Conservation (phyloP, 1,284 basidiomycete species). For the Inonotus hispidus region DNA sequence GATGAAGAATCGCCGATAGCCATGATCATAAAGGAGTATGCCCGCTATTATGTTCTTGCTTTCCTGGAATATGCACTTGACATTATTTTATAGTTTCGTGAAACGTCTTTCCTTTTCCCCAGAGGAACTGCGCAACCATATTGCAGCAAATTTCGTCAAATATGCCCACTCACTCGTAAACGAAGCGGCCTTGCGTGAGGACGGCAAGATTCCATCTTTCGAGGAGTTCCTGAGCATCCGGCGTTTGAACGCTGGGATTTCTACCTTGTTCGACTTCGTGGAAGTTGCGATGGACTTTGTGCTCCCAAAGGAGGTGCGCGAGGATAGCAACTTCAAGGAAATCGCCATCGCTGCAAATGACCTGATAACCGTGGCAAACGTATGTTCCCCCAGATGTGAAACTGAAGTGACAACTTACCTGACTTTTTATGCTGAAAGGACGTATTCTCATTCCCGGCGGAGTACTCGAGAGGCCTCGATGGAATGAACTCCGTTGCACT, state of each 20-base stretch:
- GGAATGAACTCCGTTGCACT: conserved; percentile 60
- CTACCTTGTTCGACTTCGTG: conserved; percentile 35
- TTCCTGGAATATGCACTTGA: not conserved
- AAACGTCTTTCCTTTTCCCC: not conserved
- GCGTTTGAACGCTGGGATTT: conserved; percentile 36
- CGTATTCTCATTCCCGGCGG: conserved; percentile 42
- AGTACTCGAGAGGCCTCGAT: conserved; percentile 58
- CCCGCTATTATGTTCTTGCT: not conserved
- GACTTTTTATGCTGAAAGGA: conserved; percentile 28
- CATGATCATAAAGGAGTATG: conserved; percentile 11
- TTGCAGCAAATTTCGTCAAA: conserved; percentile 30
- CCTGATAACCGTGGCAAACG: conserved; percentile 40
- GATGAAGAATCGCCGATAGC: conserved; percentile 41
- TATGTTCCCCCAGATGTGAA: conserved; percentile 21
- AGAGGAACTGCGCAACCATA: conserved; percentile 23
- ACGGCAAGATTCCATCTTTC: conserved; percentile 29
- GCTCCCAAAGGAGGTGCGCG: conserved; percentile 35
- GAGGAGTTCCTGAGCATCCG: conserved; percentile 31
- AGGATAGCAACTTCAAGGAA: conserved; percentile 30
- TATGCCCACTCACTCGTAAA: conserved; percentile 33
- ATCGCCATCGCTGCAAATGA: conserved; percentile 35
- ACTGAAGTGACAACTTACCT: not conserved
- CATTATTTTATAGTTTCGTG: conserved; percentile 3
- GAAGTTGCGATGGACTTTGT: conserved; percentile 35
- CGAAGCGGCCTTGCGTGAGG: conserved; percentile 33